phyloP scores from a whole-genome alignment of 805 yeast genomes.

The Komagataella phaffii region DNA sequence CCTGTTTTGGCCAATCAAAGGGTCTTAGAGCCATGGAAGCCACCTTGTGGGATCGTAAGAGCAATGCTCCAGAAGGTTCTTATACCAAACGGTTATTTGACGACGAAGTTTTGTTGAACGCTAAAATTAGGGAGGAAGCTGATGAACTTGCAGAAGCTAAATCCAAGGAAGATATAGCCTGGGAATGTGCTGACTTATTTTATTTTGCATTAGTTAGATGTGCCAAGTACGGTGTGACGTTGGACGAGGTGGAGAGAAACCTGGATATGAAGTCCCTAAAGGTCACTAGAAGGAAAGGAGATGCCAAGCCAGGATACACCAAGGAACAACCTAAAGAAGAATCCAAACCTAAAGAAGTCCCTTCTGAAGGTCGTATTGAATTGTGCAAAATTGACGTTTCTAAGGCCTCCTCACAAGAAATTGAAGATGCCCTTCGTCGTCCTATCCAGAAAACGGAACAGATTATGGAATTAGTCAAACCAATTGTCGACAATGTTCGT shows the following conservation, averaged over 20 bases:
- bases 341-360: conserved; percentile 12
- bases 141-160: conserved; percentile 88
- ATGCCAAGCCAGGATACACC: conserved; percentile 77
- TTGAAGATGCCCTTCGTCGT: conserved; percentile 60
- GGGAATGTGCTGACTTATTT: conserved; percentile 93
- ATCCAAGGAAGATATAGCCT: conserved; percentile 53
- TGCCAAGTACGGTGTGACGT: conserved; percentile 59
- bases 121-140: conserved; percentile 91
- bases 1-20: conserved; percentile 65
- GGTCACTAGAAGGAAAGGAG: conserved; percentile 89
- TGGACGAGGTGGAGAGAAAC: conserved; percentile 74
- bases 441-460: conserved; percentile 94
- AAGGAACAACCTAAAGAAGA: conserved; percentile 10
- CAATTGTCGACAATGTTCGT: conserved; percentile 73
- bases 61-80: conserved; percentile 80
- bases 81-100: conserved; percentile 81
- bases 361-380: conserved; percentile 25
- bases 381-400: conserved; percentile 35
- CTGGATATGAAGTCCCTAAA: conserved; percentile 73
- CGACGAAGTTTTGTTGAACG: conserved; percentile 62
- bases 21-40: conserved; percentile 63
- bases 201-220: conserved; percentile 43
- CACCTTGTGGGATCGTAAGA: conserved; percentile 48
- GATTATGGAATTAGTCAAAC: conserved; percentile 85
- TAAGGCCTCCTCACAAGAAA: conserved; percentile 25